Base-by-base conservation (phyloP, 2,329 filamentous ascomycete species). In the Calonectria leucothoes region DNA sequence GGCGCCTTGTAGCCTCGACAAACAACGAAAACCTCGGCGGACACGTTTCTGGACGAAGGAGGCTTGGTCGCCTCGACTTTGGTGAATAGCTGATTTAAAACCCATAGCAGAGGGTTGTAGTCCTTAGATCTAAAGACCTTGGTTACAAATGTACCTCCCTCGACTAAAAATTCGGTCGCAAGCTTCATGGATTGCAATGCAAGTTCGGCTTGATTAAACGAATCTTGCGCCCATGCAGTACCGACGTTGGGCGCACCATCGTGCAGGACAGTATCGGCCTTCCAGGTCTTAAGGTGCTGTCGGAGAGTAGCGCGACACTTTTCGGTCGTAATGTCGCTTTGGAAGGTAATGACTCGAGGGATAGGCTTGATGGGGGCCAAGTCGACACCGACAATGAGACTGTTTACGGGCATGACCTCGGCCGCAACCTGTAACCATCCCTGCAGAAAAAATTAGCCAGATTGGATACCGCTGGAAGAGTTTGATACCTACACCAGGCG, bases 21-120 rank as follows among this genome's bases (percentile, higher is more conserved):
- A 39, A 99, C 97, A 76, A 98, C 96, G 87, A 99, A 99, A 49
- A 98, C 98, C 88, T 99, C 97, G 77, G 97, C 97, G 10, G 95
- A 98, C 66, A 99, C 96, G 81, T 98, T 98, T 88, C 97, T 91
- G 11, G 95, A 98, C 0, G 95, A 98, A 0, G 97, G 97, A 4
- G 97, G 97, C 85, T 99, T 99, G 6, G 97, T 99, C 63, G 97
- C 96, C 83, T 99, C 96, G 76, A 99, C 97, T 78, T 97, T 97
- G 61, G 90, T 90, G 87, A 99, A 99, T 0, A 99, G 89, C 84
- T 99, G 97, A 83, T 98, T 98, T 88, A 98, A 95, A 39, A 98
- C 96, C 97, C 97, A 99, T 63, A 98, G 90, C 57, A 99, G 86
- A 72, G 95, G 93, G 83, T 98, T 98, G 88, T 98, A 98, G 83